These are phyloP conservation scores for Cladophialophora exuberans DNA, from an alignment of 2,329 filamentous ascomycete genomes.

Conservation along the genomic window DNA sequence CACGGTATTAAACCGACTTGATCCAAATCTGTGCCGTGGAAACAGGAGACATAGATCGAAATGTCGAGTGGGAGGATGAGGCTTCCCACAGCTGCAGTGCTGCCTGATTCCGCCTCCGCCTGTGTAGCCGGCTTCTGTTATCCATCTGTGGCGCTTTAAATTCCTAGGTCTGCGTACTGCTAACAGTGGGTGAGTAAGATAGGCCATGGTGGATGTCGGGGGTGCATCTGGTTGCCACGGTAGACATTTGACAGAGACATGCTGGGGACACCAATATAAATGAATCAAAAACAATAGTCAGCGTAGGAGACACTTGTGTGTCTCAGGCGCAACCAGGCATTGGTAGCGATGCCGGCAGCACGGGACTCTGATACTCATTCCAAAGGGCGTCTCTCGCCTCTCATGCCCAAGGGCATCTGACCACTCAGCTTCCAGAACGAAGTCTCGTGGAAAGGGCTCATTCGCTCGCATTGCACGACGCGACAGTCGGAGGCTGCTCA, in stretches of 20 bases:
- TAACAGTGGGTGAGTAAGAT: slow-evolving; percentile 3
- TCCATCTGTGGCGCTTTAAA: slow-evolving; percentile 14
- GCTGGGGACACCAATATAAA: not conserved
- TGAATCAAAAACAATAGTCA: not conserved
- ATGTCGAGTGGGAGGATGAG: slow-evolving; percentile 5
- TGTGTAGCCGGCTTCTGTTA: not conserved
- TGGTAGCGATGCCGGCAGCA: not conserved
- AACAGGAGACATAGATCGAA: slow-evolving; percentile 20
- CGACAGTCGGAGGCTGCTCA: not conserved
- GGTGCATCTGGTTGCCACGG: not conserved
- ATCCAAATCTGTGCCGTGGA: slow-evolving; percentile 25
- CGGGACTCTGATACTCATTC: slow-evolving; percentile 13
- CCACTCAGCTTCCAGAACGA: slow-evolving; percentile 19
- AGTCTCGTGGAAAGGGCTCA: slow-evolving; percentile 20
- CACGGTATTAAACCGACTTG: slow-evolving; percentile 26
- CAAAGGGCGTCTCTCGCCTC: not conserved
- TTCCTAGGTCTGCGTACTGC: slow-evolving; percentile 9
- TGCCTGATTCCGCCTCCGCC: slow-evolving; percentile 1
- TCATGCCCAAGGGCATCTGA: too few species aligned
- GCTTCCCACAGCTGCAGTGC: slow-evolving; percentile 19
- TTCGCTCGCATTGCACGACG: slow-evolving; percentile 10
- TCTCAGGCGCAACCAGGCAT: not conserved
- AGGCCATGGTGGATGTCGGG: slow-evolving; percentile 2
- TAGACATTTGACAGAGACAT: slow-evolving; percentile 1
- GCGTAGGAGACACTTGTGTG: not conserved